Conservation (phyloP, 2,329 filamentous ascomycete species). For the Trichoderma oligosporum region DNA sequence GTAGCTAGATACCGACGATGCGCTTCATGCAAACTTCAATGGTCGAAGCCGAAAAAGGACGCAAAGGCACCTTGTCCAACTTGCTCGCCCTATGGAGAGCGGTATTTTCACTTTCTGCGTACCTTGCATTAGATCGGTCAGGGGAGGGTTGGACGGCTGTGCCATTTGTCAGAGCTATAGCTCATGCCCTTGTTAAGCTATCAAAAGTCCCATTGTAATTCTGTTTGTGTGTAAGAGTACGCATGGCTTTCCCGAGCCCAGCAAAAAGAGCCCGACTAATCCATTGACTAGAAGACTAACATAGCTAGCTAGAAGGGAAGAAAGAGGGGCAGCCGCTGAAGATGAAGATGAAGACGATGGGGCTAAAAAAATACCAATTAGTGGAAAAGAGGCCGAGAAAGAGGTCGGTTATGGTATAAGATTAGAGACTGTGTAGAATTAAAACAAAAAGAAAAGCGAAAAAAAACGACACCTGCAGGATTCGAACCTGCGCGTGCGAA, state of each 20-base stretch:
- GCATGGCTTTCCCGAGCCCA: slow-evolving; percentile 12
- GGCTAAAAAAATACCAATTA: too few species aligned
- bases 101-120: slow-evolving; percentile 17
- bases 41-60: not conserved
- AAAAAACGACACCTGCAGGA: slow-evolving; percentile 19
- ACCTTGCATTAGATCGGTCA: slow-evolving; percentile 18
- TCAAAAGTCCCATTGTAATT: too few species aligned
- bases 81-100: not conserved
- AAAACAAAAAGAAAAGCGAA: not conserved
- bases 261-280: not conserved
- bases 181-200: not conserved
- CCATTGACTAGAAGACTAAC: not conserved
- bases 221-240: too few species aligned
- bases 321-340: slow-evolving; percentile 1
- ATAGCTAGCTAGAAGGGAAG: not conserved
- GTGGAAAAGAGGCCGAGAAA: not conserved
- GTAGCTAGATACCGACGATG: slow-evolving; percentile 10
- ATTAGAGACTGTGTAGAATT: not conserved
- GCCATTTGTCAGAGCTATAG: slow-evolving; percentile 7
- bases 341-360: not conserved
- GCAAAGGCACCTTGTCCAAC: not conserved
- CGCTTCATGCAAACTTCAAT: slow-evolving; percentile 8
- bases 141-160: slow-evolving; percentile 12
- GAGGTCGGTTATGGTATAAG: not conserved
- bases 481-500: slow-evolving; percentile 20